Evolutionary conservation across 768 basidiomycete genomes (phyloP).

Genomic region (Boletus pseudopeckii): DNA sequence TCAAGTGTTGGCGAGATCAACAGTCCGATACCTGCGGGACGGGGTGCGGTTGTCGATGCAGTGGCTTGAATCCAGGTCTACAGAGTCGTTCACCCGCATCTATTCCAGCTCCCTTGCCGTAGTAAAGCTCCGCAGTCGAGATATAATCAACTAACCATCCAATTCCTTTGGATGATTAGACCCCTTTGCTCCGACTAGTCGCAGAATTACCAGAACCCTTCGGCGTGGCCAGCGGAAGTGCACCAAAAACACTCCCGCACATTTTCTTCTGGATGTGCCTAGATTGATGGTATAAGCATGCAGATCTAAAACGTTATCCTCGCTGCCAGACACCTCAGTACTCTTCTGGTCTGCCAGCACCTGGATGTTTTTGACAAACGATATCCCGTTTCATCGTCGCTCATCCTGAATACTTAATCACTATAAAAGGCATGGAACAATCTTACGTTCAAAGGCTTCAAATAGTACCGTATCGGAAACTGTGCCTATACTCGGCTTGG

Average conservation of each 20-base stretch:
- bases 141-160: neutral
- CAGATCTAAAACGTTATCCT: neutral
- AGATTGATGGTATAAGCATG: neutral
- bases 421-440: neutral
- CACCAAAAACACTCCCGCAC: too few species aligned
- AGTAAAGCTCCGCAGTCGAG: neutral
- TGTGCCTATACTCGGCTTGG: too few species aligned
- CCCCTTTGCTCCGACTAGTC: neutral
- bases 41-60: constrained; percentile 66
- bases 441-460: neutral
- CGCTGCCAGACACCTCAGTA: neutral
- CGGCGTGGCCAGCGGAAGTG: too few species aligned
- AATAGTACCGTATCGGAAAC: too few species aligned
- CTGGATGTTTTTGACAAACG: neutral
- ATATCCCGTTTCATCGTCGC: neutral
- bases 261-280: neutral
- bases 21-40: constrained; percentile 54
- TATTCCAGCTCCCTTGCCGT: neutral
- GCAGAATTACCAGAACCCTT: neutral
- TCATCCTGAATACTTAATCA: neutral
- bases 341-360: too few species aligned
- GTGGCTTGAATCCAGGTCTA: constrained; percentile 14
- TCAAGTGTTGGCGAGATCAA: constrained; percentile 54
- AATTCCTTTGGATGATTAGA: neutral
- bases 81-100: constrained; percentile 15